Conservation (phyloP, 1,284 basidiomycete species). For the Rhodotorula sp. region DNA sequence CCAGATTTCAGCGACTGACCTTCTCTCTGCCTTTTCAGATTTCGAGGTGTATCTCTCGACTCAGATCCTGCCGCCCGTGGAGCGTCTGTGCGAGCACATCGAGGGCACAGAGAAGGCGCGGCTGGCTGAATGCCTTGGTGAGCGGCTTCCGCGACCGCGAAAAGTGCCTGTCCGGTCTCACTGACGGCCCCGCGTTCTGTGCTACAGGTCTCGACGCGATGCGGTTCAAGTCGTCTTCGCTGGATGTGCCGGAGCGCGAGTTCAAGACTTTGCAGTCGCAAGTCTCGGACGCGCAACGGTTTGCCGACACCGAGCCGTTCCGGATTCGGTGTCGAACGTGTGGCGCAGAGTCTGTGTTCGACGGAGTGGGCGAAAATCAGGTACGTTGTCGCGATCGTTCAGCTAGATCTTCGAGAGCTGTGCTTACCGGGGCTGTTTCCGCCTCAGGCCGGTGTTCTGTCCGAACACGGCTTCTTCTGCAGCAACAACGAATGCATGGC, state of each 20-base stretch:
- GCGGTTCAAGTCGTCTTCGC: constrained; percentile 59
- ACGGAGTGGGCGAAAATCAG: constrained; percentile 59
- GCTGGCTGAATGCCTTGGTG: constrained; percentile 90
- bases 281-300: constrained; percentile 82
- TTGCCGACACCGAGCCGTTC: constrained; percentile 69
- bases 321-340: constrained; percentile 72
- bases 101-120: constrained; percentile 90
- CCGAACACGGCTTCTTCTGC: constrained; percentile 57
- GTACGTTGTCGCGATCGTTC: constrained; percentile 57
- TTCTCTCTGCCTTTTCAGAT: constrained; percentile 55
- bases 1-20: background rate
- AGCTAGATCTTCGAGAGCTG: constrained; percentile 45
- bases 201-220: constrained; percentile 74
- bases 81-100: constrained; percentile 92
- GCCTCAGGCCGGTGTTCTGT: constrained; percentile 47
- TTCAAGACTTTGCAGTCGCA: constrained; percentile 87
- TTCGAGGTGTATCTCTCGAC: constrained; percentile 88
- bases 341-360: constrained; percentile 62
- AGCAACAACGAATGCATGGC: constrained; percentile 58
- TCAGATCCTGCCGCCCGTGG: constrained; percentile 90
- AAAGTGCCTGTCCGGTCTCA: too few species aligned
- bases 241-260: constrained; percentile 62
- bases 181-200: too few species aligned
- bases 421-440: too few species aligned
- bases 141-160: constrained; percentile 33